phyloP scores from a whole-genome alignment of 1,284 basidiomycete genomes.

The Tilletia indica region DNA sequence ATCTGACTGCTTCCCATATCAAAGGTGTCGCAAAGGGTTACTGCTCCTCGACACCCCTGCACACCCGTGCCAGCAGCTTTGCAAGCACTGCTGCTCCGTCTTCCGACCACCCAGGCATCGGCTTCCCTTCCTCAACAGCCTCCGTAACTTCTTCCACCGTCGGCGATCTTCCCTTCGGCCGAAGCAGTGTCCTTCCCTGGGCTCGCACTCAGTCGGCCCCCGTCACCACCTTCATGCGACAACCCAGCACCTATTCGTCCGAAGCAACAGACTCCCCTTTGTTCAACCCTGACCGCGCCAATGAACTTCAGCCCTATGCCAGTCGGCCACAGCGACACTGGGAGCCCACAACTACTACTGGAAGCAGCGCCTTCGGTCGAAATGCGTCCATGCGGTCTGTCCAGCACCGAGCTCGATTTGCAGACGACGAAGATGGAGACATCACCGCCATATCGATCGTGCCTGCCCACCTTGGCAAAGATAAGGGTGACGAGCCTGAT shows the following conservation, averaged over 20 bases:
- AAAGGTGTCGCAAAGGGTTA: constrained; percentile 13
- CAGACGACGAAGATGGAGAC: neutral
- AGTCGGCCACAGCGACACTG: constrained; percentile 14
- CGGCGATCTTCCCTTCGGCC: constrained; percentile 1
- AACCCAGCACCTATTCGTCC: neutral
- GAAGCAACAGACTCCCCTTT: neutral
- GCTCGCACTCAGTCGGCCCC: neutral
- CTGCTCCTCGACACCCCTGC: constrained; percentile 11
- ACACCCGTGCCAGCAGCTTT: constrained; percentile 15
- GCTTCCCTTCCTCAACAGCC: neutral
- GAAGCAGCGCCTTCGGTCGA: constrained; percentile 1
- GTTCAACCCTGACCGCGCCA: neutral
- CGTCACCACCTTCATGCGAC: neutral
- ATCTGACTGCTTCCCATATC: too few species aligned
- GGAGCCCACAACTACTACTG: neutral
- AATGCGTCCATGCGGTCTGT: neutral
- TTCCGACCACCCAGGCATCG: constrained; percentile 1
- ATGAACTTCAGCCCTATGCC: constrained; percentile 8
- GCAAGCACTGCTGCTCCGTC: constrained; percentile 8
- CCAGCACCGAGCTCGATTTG: neutral
- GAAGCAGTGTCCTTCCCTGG: neutral
- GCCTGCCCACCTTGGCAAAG: neutral
- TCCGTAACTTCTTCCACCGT: neutral
- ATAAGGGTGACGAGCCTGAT: neutral
- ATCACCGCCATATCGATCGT: constrained; percentile 13